Percentiles rank a stretch among this genome's conserved stretches.
Evolutionary conservation across 2,329 filamentous ascomycete genomes (phyloP).

Genomic region (Aspergillus sp.): DNA sequence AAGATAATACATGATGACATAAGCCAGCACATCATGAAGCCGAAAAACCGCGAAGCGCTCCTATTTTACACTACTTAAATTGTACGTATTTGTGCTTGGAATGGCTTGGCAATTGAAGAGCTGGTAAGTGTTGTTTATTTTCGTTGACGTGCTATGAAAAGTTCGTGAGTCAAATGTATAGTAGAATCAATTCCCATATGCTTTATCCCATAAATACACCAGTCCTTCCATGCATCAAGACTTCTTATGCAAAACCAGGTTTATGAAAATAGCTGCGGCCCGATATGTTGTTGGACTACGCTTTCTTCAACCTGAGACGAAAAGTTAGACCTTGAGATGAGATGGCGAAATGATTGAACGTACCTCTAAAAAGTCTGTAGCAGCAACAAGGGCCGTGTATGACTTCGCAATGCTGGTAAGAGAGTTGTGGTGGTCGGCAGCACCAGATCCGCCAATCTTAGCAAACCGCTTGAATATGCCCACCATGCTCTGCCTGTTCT

Average conservation of each 20-base stretch:
- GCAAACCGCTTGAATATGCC: slow-evolving; percentile 88
- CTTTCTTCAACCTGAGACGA: slow-evolving; percentile 42
- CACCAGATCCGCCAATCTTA: slow-evolving; percentile 62
- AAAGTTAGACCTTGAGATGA: slow-evolving; percentile 14
- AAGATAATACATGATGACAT: slow-evolving; percentile 27
- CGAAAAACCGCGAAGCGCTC: not conserved
- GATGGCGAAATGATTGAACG: slow-evolving; percentile 30
- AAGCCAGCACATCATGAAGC: not conserved
- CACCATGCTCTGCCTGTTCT: slow-evolving; percentile 80
- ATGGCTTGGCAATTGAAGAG: not conserved
- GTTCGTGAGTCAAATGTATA: not conserved
- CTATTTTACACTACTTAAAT: not conserved
- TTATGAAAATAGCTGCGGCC: slow-evolving; percentile 36
- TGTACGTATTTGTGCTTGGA: not conserved
- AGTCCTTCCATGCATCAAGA: slow-evolving; percentile 4
- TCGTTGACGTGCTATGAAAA: not conserved
- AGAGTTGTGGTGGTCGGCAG: slow-evolving; percentile 56
- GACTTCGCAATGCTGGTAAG: slow-evolving; percentile 79
- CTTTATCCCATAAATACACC: slow-evolving; percentile 17
- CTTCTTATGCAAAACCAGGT: not conserved
- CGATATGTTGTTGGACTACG: slow-evolving; percentile 31
- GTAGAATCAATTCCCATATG: slow-evolving; percentile 9
- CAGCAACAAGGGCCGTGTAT: slow-evolving; percentile 77
- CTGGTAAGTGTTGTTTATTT: not conserved
- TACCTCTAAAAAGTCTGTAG: slow-evolving; percentile 85